Evolutionary conservation across 139 green algal genomes (phyloP), one percentile per base, ranked within the genome.

Genomic region (Protoeuglena noctilucae): DNA sequence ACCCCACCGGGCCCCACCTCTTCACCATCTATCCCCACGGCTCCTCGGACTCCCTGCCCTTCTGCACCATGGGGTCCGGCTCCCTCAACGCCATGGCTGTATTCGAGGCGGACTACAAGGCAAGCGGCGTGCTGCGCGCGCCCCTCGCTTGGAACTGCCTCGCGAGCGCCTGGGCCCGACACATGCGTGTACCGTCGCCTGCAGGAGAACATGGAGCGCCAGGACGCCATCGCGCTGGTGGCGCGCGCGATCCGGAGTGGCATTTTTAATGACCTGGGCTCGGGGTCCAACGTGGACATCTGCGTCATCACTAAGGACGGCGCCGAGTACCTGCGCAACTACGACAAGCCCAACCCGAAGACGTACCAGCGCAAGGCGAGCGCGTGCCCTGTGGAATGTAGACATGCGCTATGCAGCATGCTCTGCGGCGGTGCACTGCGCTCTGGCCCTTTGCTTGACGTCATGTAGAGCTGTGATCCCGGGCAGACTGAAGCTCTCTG

Each of bases 1-100:
- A 99, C 62, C 57, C 88, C 51, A 82, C 84, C 18, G 91, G 91
- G 2, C 86, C 91, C 5, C 91, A 99, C 67, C 70, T 99, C 1
- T 90, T 94, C 74, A 94, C 90, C 1, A 80, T 97, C 28, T 97
- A 94, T 71, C 92, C 92, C 7, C 92, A 99, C 64, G 92, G 92
- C 17, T 97, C 88, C 43, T 95, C 89, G 4, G 92, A 99, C 66
- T 70, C 72, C 19, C 74, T 98, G 51, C 92, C 92, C 1, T 99
- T 84, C 58, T 75, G 61, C 28, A 97, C 92, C 58, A 99, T 99
- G 92, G 92, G 92, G 29, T 93, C 77, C 7, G 92, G 92, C 23
- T 85, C 66, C 30, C 64, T 98, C 1, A 94, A 94, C 51, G 92
- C 92, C 39, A 99, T 99, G 91, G 70, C 92, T 0, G 83, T 98